Conservation (phyloP, 2,329 filamentous ascomycete species). For the Gaeumannomyces tritici region DNA sequence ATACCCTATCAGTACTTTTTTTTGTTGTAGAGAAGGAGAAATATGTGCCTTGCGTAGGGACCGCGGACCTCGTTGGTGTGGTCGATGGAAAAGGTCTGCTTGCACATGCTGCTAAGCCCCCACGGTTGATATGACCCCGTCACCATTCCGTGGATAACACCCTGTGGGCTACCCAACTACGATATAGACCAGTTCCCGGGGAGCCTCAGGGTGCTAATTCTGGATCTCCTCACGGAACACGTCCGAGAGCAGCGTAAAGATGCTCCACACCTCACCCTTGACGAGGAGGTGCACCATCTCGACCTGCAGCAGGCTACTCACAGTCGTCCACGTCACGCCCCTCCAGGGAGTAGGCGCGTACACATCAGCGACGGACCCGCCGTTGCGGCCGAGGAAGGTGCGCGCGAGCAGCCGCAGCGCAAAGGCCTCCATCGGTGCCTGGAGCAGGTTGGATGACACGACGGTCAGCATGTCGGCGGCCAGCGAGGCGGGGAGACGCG, state of each 20-base stretch:
- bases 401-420: constrained; percentile 34
- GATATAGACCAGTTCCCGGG: too few relatives aligned
- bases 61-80: neutral
- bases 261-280: constrained; percentile 34
- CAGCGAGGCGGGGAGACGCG: constrained; percentile 36
- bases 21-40: neutral
- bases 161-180: too few relatives aligned
- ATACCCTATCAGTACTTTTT: neutral
- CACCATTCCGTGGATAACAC: neutral
- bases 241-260: constrained; percentile 22
- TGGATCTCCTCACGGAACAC: constrained; percentile 7
- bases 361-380: constrained; percentile 27
- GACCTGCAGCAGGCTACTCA: constrained; percentile 34
- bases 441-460: constrained; percentile 28
- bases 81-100: neutral
- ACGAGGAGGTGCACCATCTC: constrained; percentile 35
- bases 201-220: neutral
- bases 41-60: neutral
- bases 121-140: neutral
- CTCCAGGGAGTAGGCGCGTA: constrained; percentile 24
- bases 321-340: constrained; percentile 26
- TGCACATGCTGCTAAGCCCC: neutral
- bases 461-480: constrained; percentile 38
- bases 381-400: constrained; percentile 23
- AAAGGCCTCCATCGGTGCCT: constrained; percentile 36